A percentile compares a stretch with the other conserved stretches of the same genome.
Conservation (phyloP, 176 grass and related monocot genomes). For the Cymbopogon citratus region DNA sequence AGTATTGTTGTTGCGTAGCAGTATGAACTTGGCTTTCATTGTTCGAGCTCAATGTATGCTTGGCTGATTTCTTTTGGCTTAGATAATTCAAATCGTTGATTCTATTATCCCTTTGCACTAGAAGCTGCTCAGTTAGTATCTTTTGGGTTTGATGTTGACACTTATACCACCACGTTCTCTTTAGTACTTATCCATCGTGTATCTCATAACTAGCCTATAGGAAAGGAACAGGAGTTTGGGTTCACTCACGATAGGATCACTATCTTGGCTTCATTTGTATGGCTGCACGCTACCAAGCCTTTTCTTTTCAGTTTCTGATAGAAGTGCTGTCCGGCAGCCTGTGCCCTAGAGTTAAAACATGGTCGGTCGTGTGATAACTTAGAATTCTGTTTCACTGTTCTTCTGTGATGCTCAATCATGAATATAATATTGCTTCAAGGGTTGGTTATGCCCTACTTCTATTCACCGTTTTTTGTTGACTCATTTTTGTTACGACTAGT, state of each 20-base stretch:
- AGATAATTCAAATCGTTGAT: background rate
- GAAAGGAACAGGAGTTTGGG: background rate
- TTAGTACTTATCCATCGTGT: background rate
- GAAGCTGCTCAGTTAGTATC: background rate
- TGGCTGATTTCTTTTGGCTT: background rate
- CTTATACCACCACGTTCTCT: background rate
- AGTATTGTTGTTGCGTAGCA: background rate
- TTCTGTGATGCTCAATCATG: background rate
- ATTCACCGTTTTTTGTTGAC: background rate
- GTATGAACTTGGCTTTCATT: background rate
- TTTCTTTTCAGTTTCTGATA: background rate
- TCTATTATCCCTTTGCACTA: background rate
- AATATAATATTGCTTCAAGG: background rate
- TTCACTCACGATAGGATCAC: background rate
- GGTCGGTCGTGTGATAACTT: background rate
- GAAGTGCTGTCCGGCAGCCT: background rate
- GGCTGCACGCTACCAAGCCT: background rate
- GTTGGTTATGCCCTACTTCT: background rate
- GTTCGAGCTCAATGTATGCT: background rate
- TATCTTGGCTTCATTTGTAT: background rate
- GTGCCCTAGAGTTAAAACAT: background rate
- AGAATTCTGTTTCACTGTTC: background rate
- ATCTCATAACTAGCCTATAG: background rate
- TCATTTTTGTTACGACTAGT: background rate
- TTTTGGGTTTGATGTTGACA: constrained; percentile 14